Conservation (phyloP, 2,329 filamentous ascomycete genomes). For the Fusarium irregulare region DNA sequence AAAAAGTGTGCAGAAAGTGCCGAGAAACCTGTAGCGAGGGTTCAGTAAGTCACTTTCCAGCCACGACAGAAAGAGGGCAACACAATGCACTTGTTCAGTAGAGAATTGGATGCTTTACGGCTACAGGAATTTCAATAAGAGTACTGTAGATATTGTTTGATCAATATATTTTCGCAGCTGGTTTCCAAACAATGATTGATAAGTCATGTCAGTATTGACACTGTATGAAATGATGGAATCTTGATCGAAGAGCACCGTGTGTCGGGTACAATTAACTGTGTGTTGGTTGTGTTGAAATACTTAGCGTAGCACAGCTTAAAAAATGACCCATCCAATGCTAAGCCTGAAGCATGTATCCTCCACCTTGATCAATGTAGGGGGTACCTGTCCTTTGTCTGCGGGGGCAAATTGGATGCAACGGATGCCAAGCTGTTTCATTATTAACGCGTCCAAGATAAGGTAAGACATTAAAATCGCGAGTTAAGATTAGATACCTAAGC, state of each 20-base stretch:
- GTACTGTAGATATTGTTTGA: constrained; percentile 6
- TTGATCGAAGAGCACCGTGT: neutral
- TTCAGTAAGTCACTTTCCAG: constrained; percentile 12
- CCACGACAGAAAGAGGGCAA: constrained; percentile 13
- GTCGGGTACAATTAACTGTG: neutral
- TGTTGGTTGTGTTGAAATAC: constrained; percentile 22
- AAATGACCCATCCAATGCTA: constrained; percentile 2
- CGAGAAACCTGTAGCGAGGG: neutral
- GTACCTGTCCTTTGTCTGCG: neutral
- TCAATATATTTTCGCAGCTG: constrained; percentile 12
- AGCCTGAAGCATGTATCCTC: constrained; percentile 9
- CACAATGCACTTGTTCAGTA: neutral
- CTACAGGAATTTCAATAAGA: constrained; percentile 25
- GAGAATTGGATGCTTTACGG: neutral
- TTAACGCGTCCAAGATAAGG: constrained; percentile 15
- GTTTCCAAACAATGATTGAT: neutral
- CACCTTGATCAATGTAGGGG: constrained; percentile 15
- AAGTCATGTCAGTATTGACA: neutral
- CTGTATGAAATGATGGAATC: neutral
- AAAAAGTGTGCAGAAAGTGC: neutral
- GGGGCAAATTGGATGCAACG: constrained; percentile 13
- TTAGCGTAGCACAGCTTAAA: constrained; percentile 13
- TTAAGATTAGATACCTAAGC: constrained; percentile 19
- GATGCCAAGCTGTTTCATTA: constrained; percentile 33
- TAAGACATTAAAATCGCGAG: constrained; percentile 10